Conservation (phyloP, 129 eudicot species). For the Artemisia argyi region DNA sequence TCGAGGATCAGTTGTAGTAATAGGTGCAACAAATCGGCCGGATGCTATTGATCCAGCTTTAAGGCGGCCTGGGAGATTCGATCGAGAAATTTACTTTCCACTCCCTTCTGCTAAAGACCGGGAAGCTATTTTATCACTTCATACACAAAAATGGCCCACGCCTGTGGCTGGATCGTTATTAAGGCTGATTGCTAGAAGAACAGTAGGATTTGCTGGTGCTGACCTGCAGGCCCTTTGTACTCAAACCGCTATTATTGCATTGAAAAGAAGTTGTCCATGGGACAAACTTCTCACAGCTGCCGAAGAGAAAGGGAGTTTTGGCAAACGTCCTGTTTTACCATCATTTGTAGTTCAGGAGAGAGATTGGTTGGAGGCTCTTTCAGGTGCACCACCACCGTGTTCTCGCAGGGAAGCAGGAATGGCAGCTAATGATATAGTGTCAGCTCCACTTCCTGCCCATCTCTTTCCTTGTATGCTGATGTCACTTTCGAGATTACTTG, state of each 20-base stretch:
- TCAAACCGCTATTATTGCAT: constrained; percentile 84
- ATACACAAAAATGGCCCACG: constrained; percentile 89
- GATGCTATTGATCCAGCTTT: constrained; percentile 97
- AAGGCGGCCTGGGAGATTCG: constrained; percentile 96
- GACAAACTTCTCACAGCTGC: constrained; percentile 66
- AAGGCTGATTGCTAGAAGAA: constrained; percentile 64
- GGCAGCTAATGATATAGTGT: constrained; percentile 78
- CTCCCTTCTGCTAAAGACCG: constrained; percentile 79
- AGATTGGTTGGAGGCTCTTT: constrained; percentile 93
- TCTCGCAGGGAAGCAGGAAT: constrained; percentile 88
- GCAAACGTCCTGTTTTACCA: constrained; percentile 72
- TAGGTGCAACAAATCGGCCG: constrained; percentile 98
- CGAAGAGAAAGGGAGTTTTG: constrained; percentile 45
- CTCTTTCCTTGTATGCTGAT: constrained; percentile 73
- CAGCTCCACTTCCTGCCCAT: constrained; percentile 62
- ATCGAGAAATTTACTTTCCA: constrained; percentile 90
- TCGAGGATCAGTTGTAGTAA: constrained; percentile 95
- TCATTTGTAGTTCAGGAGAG: constrained; percentile 66
- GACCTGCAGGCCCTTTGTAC: constrained; percentile 98
- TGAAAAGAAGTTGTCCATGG: constrained; percentile 74
- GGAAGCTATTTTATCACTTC: constrained; percentile 87
- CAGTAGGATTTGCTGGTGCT: constrained; percentile 98
- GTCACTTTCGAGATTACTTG: constrained; percentile 60
- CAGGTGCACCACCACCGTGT: constrained; percentile 91
- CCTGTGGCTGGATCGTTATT: constrained; percentile 67